A percentile compares a stretch with the other conserved stretches of the same genome.
Conservation (phyloP, 257 asterid species). For the Asclepias syriaca region DNA sequence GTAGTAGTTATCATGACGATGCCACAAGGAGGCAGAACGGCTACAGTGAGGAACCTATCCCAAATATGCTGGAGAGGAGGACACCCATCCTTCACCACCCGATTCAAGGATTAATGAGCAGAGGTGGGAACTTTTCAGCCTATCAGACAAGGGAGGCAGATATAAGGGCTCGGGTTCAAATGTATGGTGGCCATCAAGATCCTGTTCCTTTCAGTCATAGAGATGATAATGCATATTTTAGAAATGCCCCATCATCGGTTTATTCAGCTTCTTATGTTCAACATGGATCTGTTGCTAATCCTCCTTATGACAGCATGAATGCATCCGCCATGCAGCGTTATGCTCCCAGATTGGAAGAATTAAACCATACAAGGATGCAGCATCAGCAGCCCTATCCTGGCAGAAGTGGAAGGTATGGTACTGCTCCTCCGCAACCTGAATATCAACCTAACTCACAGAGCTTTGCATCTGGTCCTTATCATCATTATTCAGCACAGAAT, state of each 20-base stretch:
- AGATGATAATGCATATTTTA: neutral
- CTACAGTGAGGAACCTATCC: slow-evolving; percentile 26
- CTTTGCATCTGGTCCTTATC: slow-evolving; percentile 50
- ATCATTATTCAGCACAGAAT: slow-evolving; percentile 30
- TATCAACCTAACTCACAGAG: slow-evolving; percentile 26
- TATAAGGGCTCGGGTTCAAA: slow-evolving; percentile 18
- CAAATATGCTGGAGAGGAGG: slow-evolving; percentile 22
- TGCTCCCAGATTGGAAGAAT: slow-evolving; percentile 50
- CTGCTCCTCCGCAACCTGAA: slow-evolving; percentile 16
- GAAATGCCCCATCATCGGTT: slow-evolving; percentile 7
- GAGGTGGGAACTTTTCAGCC: slow-evolving; percentile 23
- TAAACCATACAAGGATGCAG: slow-evolving; percentile 27
- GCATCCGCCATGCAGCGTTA: slow-evolving; percentile 45
- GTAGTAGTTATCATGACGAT: slow-evolving; percentile 14
- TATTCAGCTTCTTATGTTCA: slow-evolving; percentile 20
- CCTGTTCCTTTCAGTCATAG: slow-evolving; percentile 21
- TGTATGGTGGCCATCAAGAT: slow-evolving; percentile 25
- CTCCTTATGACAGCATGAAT: slow-evolving; percentile 23
- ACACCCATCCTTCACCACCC: neutral
- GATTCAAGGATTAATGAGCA: slow-evolving; percentile 24
- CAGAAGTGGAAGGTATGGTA: slow-evolving; percentile 18
- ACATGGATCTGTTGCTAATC: slow-evolving; percentile 10
- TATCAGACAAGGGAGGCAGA: slow-evolving; percentile 26
- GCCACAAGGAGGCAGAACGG: slow-evolving; percentile 27
- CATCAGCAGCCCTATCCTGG: slow-evolving; percentile 18